Evolutionary conservation across 192 early-diverging fungal species (phyloP), one percentile per base, ranked within the genome.

Genomic region (Phycomyces blakesleeanus): DNA sequence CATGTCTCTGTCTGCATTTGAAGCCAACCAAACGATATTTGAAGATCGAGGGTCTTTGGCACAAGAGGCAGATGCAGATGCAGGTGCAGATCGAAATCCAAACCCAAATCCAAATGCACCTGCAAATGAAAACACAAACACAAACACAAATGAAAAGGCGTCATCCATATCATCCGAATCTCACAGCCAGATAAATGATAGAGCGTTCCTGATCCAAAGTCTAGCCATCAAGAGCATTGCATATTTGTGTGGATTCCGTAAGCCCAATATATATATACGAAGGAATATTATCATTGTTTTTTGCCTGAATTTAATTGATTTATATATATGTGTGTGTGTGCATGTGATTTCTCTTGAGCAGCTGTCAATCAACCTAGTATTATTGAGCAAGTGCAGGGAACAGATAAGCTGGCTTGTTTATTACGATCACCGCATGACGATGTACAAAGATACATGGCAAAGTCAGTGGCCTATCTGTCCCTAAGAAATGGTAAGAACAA

Each of bases 391-490:
- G 60, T 77, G 40, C 61, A 71, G 10, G 47, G 47, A 27, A 73
- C 77, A 22, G 62, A 75, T 42, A 71, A 63, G 7, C 34, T 84
- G 37, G 59, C 74, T n/a, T 52, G 68, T 56, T 41, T 80, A 11
- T 53, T 84, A 25, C 57, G 67, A 18, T 76, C 80, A 0, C 71
- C 37, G n/a, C 78, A 80, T 42, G 15, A 39, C 11, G 71, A 78
- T 61, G 80, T 82, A 4, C 55, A 71, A 40, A 84, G 80, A 62
- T 84, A 84, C 55, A 78, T 70, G 10, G 79, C 80, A 47, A 84
- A 84, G 50, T 73, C 83, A 20, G 72, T 84, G 49, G 83, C 83
- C 0, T 84, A 82, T 41, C 50, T 84, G 27, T 84, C 82, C 3
- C 49, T 81, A 22, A 71, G 82, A 27, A 84, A 84, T 49, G 82